Evolutionary conservation across 2,329 filamentous ascomycete species (phyloP), one percentile per base, ranked within the genome.

Genomic region (Diaporthe sp.): DNA sequence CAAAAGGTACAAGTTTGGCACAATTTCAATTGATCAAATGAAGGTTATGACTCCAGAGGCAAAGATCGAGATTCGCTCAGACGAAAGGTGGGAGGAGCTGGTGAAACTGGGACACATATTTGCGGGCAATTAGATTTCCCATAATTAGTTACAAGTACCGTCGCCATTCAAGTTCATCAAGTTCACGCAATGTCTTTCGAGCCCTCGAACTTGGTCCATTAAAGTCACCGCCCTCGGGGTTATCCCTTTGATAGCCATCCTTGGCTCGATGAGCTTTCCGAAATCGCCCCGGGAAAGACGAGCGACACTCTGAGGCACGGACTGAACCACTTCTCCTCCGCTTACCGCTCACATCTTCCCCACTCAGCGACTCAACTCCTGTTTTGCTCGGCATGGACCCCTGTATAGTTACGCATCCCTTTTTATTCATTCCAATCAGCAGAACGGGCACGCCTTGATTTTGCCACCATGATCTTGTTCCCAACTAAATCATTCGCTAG

Each of bases 41-140:
- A 85, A 84, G 72, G 81, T 85, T 0, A 80, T 79, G 19, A 85
- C 84, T 1, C 78, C 82, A 0, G 78, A 82, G 4, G 82, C 80
- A 0, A 78, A 44, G 1, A 85, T 86, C 67, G 79, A 83, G 60
- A 76, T 85, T 2, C 80, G 82, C 37, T 78, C 80, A 12, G 85
- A 86, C 76, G n/a, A 71, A 6, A 78, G 84, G 28, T 86, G 84
- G 84, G 37, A 77, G 25, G 79, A 84, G 62, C 79, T 85, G 12
- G 61, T 82, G 3, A 67, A 78, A 10, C 73, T 84, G 4, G 80
- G 81, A 28, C 79, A 79, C 9, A 77, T 81, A 4, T 82, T 83
- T 75, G 80, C 51, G 51, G 51, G 51, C 25, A 28, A 31, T 55
- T 55, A 55, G 13, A 55, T 31, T 55, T 55, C 25, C 25, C 44